A percentile compares a stretch with the other conserved stretches of the same genome.
These are phyloP conservation scores for Solanum piurae DNA, from an alignment of 257 asterid species.

Conservation along the genomic window DNA sequence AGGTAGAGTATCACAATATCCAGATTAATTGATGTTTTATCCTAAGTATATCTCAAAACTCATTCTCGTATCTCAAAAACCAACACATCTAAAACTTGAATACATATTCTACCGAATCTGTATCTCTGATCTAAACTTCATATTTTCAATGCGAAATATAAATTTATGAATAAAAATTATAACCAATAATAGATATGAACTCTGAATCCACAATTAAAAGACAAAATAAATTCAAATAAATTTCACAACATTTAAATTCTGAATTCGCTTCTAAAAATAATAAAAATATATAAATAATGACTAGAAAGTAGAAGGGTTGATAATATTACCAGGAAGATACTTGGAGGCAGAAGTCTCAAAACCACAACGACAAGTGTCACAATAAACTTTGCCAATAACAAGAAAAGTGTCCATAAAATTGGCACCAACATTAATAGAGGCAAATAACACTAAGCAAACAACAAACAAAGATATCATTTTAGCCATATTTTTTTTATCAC, in stretches of 20 bases:
- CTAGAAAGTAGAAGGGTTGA: neutral
- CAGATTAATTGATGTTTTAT: neutral
- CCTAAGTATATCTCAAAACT: neutral
- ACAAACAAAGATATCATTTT: conserved; percentile 23
- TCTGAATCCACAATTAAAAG: neutral
- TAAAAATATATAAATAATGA: neutral
- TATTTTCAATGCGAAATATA: neutral
- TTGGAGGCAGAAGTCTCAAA: conserved; percentile 47
- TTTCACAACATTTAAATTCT: neutral
- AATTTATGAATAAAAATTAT: neutral
- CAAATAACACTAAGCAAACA: conserved; percentile 18
- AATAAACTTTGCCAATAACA: conserved; percentile 47
- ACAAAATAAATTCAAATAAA: neutral
- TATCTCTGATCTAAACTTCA: neutral
- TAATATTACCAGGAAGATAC: conserved; percentile 31
- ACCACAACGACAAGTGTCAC: conserved; percentile 84
- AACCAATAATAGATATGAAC: neutral
- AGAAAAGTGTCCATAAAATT: conserved; percentile 5
- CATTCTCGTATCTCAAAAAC: neutral
- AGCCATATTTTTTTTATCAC: conserved; percentile 22
- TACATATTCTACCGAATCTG: neutral
- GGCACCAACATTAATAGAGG: conserved; percentile 14
- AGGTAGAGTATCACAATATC: neutral
- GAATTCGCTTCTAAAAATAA: rapidly evolving
- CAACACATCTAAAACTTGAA: neutral